Evolutionary conservation across 768 basidiomycete genomes (phyloP).

Genomic region (Neoboletus brunneissimus): DNA sequence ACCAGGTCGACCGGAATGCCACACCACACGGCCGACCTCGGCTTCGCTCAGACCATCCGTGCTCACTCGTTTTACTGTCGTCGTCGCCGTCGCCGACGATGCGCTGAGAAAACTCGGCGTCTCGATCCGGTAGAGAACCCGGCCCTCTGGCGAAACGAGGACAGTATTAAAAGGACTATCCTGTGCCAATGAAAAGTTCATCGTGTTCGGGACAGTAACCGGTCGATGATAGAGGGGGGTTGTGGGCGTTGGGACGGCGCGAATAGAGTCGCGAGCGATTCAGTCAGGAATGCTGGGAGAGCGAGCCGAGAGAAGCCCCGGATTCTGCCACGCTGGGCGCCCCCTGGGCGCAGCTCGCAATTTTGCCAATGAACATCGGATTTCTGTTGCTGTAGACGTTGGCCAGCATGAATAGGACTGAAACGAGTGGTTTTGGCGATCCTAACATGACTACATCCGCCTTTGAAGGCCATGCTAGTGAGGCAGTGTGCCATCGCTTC

Average conservation of each 20-base stretch:
- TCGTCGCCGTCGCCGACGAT: slow-evolving; percentile 15
- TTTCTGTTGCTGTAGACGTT: slow-evolving; percentile 2
- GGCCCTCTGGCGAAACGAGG: slow-evolving; percentile 31
- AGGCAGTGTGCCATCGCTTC: slow-evolving; percentile 29
- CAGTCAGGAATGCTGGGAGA: slow-evolving; percentile 17
- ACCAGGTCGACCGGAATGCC: slow-evolving; percentile 30
- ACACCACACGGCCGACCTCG: slow-evolving; percentile 29
- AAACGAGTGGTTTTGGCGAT: not conserved
- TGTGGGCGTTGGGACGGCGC: slow-evolving; percentile 12
- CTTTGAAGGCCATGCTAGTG: slow-evolving; percentile 8
- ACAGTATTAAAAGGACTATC: slow-evolving; percentile 34
- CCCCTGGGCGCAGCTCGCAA: slow-evolving; percentile 6
- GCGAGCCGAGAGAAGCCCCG: slow-evolving; percentile 29
- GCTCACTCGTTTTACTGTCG: slow-evolving; percentile 26
- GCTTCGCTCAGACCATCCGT: slow-evolving; percentile 22
- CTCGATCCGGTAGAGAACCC: slow-evolving; percentile 30
- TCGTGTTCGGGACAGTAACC: slow-evolving; percentile 4
- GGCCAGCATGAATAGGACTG: not conserved
- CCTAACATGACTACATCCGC: slow-evolving; percentile 16
- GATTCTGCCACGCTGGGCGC: slow-evolving; percentile 36
- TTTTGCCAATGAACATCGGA: slow-evolving; percentile 1
- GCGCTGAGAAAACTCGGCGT: slow-evolving; percentile 18
- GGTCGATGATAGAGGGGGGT: not conserved
- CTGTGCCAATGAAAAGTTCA: slow-evolving; percentile 33
- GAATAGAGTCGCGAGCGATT: slow-evolving; percentile 8